Conservation (phyloP, 371 early-diverging fungal genomes). For the Lichtheimia hyalospora region DNA sequence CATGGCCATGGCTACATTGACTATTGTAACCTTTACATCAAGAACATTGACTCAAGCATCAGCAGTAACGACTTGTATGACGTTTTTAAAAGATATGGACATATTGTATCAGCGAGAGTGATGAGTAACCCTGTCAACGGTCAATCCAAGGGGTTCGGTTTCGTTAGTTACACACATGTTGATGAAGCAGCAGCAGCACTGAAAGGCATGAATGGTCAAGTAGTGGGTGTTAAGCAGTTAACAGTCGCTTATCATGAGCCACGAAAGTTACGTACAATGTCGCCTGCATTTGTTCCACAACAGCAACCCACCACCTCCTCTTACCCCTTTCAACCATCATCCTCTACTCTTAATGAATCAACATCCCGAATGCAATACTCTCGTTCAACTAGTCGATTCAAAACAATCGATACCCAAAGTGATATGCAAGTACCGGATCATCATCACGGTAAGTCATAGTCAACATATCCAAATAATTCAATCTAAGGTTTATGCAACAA, state of each 20-base stretch:
- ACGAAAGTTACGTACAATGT: slow-evolving; percentile 25
- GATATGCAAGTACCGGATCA: too few relatives aligned
- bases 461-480: too few relatives aligned
- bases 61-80: slow-evolving; percentile 39
- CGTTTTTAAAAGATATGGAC: slow-evolving; percentile 35
- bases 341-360: too few relatives aligned
- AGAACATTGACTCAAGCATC: slow-evolving; percentile 35
- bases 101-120: slow-evolving; percentile 37
- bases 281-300: too few relatives aligned
- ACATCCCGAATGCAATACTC: too few relatives aligned
- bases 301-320: too few relatives aligned
- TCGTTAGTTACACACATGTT: slow-evolving; percentile 35
- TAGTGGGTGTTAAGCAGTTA: slow-evolving; percentile 31
- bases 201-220: slow-evolving; percentile 31
- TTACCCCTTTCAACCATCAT: too few relatives aligned
- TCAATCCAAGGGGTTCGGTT: slow-evolving; percentile 44
- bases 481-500: too few relatives aligned
- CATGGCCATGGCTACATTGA: slow-evolving; percentile 8
- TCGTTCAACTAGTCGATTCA: too few relatives aligned
- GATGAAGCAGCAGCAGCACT: slow-evolving; percentile 44
- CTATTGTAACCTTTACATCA: slow-evolving; percentile 37
- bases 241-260: slow-evolving; percentile 47
- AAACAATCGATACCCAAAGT: too few relatives aligned
- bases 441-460: too few relatives aligned
- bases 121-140: slow-evolving; percentile 42